phyloP scores from a whole-genome alignment of 2,329 filamentous ascomycete species.

The Fusarium guadeloupense region DNA sequence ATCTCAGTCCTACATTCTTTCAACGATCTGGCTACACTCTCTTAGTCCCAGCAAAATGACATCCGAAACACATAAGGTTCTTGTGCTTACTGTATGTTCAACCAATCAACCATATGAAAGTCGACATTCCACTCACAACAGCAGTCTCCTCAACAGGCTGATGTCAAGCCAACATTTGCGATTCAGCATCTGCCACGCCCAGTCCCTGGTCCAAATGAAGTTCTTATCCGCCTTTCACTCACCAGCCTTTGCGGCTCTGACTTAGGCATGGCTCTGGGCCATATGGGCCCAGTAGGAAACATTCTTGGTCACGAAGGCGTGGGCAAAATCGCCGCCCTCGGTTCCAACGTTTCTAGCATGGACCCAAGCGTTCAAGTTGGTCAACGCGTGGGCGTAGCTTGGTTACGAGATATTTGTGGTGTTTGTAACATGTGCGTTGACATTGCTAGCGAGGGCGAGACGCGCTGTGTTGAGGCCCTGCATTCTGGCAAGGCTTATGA shows the following conservation, averaged over 20 bases:
- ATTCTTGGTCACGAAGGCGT: slow-evolving; percentile 58
- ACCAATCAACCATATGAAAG: not conserved
- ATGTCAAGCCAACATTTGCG: slow-evolving; percentile 15
- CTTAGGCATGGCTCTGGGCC: slow-evolving; percentile 49
- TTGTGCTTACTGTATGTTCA: slow-evolving; percentile 17
- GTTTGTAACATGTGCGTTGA: slow-evolving; percentile 47
- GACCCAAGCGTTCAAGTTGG: slow-evolving; percentile 43
- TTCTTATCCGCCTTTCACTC: slow-evolving; percentile 48
- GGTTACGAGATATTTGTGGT: slow-evolving; percentile 50
- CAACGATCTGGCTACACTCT: no score
- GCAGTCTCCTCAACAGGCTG: slow-evolving; percentile 18
- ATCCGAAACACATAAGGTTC: slow-evolving; percentile 15
- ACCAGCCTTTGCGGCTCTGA: slow-evolving; percentile 54
- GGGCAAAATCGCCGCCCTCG: slow-evolving; percentile 51
- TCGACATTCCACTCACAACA: not conserved
- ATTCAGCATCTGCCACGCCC: slow-evolving; percentile 18
- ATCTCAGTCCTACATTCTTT: not conserved
- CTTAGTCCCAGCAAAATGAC: not conserved
- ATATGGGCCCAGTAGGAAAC: slow-evolving; percentile 47
- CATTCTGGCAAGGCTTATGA: slow-evolving; percentile 47
- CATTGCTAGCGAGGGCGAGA: slow-evolving; percentile 46
- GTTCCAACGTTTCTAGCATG: slow-evolving; percentile 43
- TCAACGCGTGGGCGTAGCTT: slow-evolving; percentile 52
- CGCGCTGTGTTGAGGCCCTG: slow-evolving; percentile 46
- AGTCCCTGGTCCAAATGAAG: slow-evolving; percentile 34